A percentile compares a stretch with the other conserved stretches of the same genome.
Evolutionary conservation across 805 yeast genomes (phyloP).

Genomic region (Starmerella bombi): DNA sequence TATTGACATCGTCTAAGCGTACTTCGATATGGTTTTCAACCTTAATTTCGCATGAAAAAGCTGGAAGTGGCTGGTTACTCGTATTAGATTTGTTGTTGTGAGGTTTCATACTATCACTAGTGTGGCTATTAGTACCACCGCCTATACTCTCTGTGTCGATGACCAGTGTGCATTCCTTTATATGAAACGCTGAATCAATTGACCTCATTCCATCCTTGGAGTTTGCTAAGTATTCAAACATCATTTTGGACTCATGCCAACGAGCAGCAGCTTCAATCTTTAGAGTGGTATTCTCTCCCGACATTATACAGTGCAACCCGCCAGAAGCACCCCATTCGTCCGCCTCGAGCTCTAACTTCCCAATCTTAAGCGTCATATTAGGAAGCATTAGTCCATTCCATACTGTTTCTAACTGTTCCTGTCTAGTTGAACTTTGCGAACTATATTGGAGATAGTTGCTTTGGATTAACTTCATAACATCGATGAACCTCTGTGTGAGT

Average conservation of each 20-base stretch:
- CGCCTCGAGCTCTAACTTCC: not conserved
- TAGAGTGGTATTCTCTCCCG: not conserved
- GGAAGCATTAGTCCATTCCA: not conserved
- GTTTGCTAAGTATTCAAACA: conserved; percentile 1
- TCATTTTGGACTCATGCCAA: not conserved
- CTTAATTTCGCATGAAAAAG: not conserved
- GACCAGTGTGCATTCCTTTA: not conserved
- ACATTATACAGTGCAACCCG: not conserved
- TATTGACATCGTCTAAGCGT: not conserved
- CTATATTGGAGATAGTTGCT: no score
- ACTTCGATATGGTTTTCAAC: not conserved
- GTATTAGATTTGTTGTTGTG: no score
- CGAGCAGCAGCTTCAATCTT: not conserved
- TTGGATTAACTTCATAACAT: no score
- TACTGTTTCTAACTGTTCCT: not conserved
- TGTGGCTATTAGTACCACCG: not conserved
- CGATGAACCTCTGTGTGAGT: not conserved
- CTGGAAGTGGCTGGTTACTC: no score
- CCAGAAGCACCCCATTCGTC: not conserved
- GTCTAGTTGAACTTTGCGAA: no score
- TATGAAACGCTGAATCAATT: not conserved
- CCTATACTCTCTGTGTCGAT: not conserved
- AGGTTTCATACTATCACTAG: not conserved
- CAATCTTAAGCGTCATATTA: not conserved
- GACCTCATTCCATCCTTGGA: not conserved